Conservation (phyloP, 352 stramenopile species). For the Peronospora destructor region DNA sequence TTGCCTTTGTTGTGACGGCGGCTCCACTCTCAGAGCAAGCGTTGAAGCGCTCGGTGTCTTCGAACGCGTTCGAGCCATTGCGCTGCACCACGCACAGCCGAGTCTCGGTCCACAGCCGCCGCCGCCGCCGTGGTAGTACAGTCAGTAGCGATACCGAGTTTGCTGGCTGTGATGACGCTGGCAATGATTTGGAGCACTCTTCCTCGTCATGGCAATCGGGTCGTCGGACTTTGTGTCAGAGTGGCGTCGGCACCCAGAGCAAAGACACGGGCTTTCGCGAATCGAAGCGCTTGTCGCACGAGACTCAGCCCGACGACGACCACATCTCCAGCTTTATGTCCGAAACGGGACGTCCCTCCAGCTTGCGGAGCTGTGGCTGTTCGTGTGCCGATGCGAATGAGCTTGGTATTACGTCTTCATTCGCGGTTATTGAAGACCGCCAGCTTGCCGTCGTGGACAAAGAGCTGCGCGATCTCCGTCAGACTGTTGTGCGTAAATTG, state of each 20-base stretch:
- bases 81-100: slow-evolving; percentile 35
- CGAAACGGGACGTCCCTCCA: slow-evolving; percentile 33
- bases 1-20: slow-evolving; percentile 39
- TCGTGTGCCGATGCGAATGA: slow-evolving; percentile 37
- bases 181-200: slow-evolving; percentile 10
- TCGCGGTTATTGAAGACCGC: slow-evolving; percentile 52
- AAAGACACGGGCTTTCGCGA: slow-evolving; percentile 18
- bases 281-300: slow-evolving; percentile 31
- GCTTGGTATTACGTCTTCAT: slow-evolving; percentile 35
- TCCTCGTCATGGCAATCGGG: slow-evolving; percentile 11
- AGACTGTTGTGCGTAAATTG: slow-evolving; percentile 54
- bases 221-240: slow-evolving; percentile 13
- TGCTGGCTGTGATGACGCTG: slow-evolving; percentile 14
- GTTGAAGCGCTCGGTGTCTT: slow-evolving; percentile 16
- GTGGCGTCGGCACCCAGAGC: slow-evolving; percentile 3
- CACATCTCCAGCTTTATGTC: slow-evolving; percentile 33
- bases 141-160: slow-evolving; percentile 27
- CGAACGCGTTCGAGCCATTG: slow-evolving; percentile 18
- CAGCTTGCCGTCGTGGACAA: slow-evolving; percentile 64
- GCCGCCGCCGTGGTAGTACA: slow-evolving; percentile 32
- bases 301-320: slow-evolving; percentile 32
- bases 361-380: slow-evolving; percentile 39
- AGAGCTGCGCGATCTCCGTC: slow-evolving; percentile 54
- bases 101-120: slow-evolving; percentile 28
- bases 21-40: slow-evolving; percentile 24